Evolutionary conservation across 371 early-diverging fungal species (phyloP), one percentile per base, ranked within the genome.

Genomic region (Mortierella sp.): DNA sequence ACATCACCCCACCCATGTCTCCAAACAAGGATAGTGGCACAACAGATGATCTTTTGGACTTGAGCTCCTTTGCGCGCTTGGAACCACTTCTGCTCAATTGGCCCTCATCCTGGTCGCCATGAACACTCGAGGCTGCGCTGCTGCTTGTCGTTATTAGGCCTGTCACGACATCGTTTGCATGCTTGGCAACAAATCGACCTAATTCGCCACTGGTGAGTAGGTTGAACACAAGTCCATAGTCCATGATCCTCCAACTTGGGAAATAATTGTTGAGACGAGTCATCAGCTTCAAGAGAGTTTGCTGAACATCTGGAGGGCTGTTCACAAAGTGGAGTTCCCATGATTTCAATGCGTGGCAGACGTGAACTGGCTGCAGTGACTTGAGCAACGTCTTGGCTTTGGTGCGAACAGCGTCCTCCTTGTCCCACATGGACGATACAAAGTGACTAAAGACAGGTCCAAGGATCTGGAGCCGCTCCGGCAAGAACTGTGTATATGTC

Each of bases 371-470:
- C 17, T 77, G 78, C 19, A 77, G 48, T 10, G 70, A 60, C 40
- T 59, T 65, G 9, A 77, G 47, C 24, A 77, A 40, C 0, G 71
- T 58, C 29, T 56, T 70, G 19, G 78, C 70, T 24, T 77, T 77
- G 14, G 78, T 66, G 9, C 78, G 71, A 10, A 77, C 66, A 31
- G 71, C 70, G 13, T 77, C 78, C 22, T 69, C 70, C 24, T 63
- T 77, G 34, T 77, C 78, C 78, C 78, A 77, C 66, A 77, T 66
- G 21, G 70, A 69, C 37, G 71, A 70, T 7, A 66, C 78, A 62
- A 77, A 66, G 48, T 54, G 59, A 21, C 70, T 77, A 39, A 77
- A 77, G 10, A 57, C 48, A 0, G 78, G 78, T 27, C 78, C 78
- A 12, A 77, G 54, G 17, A 65, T 65, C 22, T 57, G 59, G 37